Evolutionary conservation across 768 basidiomycete species (phyloP), one percentile per base, ranked within the genome.

Genomic region (Cubamyces sp.): DNA sequence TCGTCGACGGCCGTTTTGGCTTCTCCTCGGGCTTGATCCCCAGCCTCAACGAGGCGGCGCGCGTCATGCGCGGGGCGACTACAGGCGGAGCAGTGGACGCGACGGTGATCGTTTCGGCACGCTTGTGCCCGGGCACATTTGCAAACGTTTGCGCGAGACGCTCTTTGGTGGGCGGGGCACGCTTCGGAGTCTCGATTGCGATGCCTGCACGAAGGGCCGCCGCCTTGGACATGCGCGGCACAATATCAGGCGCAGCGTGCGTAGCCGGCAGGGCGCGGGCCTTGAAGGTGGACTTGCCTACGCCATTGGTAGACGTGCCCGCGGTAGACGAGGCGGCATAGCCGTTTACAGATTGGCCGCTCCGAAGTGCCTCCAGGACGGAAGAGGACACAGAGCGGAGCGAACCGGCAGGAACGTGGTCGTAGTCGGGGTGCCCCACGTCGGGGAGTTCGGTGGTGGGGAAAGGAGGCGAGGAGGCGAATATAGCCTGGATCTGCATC

Each of bases 111-210:
- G 82, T 83, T 65, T 79, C 84, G 0, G 80, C 50, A 16, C 92
- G 87, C 70, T 92, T 92, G 73, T 94, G 92, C 0, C 92, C 92
- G 0, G 92, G 92, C 3, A 93, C 86, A 63, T 90, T 87, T 23
- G 82, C 81, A 71, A 93, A 94, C 15, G 86, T 88, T 74, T 83
- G 76, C 16, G 79, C 79, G 1, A 81, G 79, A 23, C 81, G 80
- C 66, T 88, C 90, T 68, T 88, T 87, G 7, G 85, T 81, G 23
- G 82, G 76, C 0, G 86, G 82, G 26, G 74, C 75, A 28, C 87
- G 83, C 8, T 73, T 74, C 58, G 78, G 80, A 26, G 56, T 70
- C 66, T 85, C 84, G 1, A 82, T 64, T 0, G 75, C 71, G 50
- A 82, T 62, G 8, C 90, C 91, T 2, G 85, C 85, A 42, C 92